Evolutionary conservation across 331 rosid species (phyloP), one percentile per base, ranked within the genome.

Genomic region (Prunus yedoensis): DNA sequence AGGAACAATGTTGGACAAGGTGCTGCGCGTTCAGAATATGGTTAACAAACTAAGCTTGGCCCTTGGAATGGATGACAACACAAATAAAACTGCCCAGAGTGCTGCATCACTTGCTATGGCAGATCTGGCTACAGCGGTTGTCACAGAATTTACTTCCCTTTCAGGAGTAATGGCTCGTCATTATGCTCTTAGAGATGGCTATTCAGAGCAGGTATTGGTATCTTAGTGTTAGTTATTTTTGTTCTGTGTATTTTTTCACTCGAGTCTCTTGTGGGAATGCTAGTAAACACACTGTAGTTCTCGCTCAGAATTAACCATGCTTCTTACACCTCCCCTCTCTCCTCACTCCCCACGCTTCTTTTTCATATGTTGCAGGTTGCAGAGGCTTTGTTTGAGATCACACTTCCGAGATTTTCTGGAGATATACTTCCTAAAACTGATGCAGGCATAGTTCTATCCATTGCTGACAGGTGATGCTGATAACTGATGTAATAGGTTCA

Each of bases 81-180:
- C 73, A 67, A 90, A 71, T 81, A 85, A 81, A 79, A 65, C 79
- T 80, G 66, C 84, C 70, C 81, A 25, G 59, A 93, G 84, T 71
- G 98, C 98, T 81, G 95, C 97, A 64, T 90, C 97, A 54, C 96
- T 94, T 82, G 93, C 98, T 61, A 90, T 91, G 99, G 90, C 97
- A 78, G 99, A 91, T 88, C 97, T 94, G 66, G 87, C 93, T 79
- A 89, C 97, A 76, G 89, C 92, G 7, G 97, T 94, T 85, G 98
- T 94, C 85, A 86, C 97, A 52, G 97, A 94, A 79, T 91, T 94
- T 75, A 94, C 98, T 46, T 87, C 97, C 52, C 99, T 94, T 79
- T 77, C 99, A 20, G 99, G 99, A 86, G 87, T 90, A 59, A 94
- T 94, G 97, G 95, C 93, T 51, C 91, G 95, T 69, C 96, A 91